A percentile compares a stretch with the other conserved stretches of the same genome.
phyloP scores from a whole-genome alignment of 352 stramenopile genomes.

The Globisporangium spiculum region DNA sequence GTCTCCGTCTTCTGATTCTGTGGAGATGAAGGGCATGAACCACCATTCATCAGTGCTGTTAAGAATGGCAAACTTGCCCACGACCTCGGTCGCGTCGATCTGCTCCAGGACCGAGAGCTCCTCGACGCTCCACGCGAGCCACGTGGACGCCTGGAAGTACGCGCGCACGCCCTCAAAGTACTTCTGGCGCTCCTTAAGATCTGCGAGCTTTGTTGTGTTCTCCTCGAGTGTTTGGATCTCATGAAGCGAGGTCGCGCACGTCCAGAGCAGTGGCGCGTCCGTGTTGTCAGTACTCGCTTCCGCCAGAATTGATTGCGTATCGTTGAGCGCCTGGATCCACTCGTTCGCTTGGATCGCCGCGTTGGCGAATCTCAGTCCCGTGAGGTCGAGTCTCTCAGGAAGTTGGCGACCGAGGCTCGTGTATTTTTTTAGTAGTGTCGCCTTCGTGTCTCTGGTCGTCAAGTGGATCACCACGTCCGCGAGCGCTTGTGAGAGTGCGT shows the following conservation, averaged over 20 bases:
- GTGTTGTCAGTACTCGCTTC: not conserved
- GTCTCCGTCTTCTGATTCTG: not conserved
- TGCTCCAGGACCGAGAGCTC: not conserved
- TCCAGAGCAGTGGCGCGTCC: not conserved
- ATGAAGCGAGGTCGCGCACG: not conserved
- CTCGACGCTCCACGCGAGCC: not conserved
- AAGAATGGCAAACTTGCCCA: not conserved
- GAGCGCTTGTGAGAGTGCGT: not conserved
- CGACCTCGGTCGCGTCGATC: not conserved
- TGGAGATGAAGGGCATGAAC: not conserved
- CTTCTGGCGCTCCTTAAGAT: not conserved
- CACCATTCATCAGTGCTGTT: not conserved
- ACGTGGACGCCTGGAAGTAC: not conserved
- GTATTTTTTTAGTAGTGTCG: not conserved
- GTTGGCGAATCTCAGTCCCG: not conserved
- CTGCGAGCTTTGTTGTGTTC: not conserved
- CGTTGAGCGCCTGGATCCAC: not conserved
- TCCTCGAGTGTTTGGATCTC: not conserved
- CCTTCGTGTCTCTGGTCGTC: not conserved
- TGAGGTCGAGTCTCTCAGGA: not conserved
- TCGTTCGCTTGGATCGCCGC: not conserved
- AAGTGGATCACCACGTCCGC: not conserved
- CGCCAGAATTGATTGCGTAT: not conserved
- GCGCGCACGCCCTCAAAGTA: constrained; percentile 1
- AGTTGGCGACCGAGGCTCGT: not conserved